Evolutionary conservation across 305 asterid species (phyloP).

Genomic region (Fraxinus sp.): DNA sequence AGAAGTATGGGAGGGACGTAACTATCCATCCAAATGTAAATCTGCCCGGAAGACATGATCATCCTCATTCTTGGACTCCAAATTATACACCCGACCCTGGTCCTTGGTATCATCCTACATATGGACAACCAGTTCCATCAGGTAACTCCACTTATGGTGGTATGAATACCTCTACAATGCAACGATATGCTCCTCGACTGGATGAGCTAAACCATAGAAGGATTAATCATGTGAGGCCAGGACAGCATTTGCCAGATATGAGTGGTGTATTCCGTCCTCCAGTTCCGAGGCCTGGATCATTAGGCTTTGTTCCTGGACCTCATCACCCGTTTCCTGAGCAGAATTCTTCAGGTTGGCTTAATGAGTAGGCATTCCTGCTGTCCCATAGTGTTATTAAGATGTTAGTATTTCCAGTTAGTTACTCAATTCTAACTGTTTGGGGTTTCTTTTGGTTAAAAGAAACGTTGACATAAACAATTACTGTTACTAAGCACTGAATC

Average conservation of each 20-base stretch:
- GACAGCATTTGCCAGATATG: constrained; percentile 19
- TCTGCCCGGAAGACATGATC: constrained; percentile 24
- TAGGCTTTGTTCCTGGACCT: constrained; percentile 50
- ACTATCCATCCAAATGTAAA: constrained; percentile 27
- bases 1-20: constrained; percentile 26
- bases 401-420: neutral
- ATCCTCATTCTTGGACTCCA: constrained; percentile 31
- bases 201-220: constrained; percentile 40
- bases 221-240: constrained; percentile 20
- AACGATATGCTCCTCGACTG: constrained; percentile 55
- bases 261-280: constrained; percentile 25
- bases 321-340: constrained; percentile 37
- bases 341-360: constrained; percentile 54
- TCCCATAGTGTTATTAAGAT: neutral
- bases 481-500: neutral
- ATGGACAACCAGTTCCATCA: constrained; percentile 27
- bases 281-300: constrained; percentile 27
- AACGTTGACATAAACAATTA: neutral
- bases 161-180: constrained; percentile 38
- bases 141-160: constrained; percentile 25
- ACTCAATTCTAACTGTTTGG: neutral
- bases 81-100: constrained; percentile 18
- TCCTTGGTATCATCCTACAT: constrained; percentile 21
- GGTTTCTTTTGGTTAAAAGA: neutral
- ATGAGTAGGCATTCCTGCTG: constrained; percentile 35